Conservation (phyloP, 768 basidiomycete genomes). For the Boletus huronensis region DNA sequence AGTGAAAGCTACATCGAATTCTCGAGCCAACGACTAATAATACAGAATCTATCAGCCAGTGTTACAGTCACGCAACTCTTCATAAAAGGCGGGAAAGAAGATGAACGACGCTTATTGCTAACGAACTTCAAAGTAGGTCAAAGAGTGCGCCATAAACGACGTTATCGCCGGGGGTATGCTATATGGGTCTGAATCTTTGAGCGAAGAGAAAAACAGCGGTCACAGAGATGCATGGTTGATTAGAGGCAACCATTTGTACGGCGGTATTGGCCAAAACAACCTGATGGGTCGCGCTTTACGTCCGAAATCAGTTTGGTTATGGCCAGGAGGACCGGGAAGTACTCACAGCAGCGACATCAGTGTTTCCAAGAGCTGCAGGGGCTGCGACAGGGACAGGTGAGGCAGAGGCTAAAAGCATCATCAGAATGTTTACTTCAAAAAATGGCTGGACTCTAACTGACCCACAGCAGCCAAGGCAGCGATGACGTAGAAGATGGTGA, state of each 20-base stretch:
- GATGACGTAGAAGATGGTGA: conserved; percentile 29
- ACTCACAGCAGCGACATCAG: conserved; percentile 21
- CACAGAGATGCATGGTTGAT: background rate
- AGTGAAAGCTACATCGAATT: background rate
- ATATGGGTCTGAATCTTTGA: background rate
- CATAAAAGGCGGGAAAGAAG: background rate
- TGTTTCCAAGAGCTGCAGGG: conserved; percentile 2
- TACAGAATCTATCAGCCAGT: conserved; percentile 26
- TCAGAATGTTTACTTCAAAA: background rate
- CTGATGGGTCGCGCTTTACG: conserved; percentile 16
- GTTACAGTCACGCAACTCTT: conserved; percentile 15
- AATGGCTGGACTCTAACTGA: conserved; percentile 9
- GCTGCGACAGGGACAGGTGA: conserved; percentile 26
- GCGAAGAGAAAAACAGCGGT: background rate
- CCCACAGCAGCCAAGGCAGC: conserved; percentile 25
- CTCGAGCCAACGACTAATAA: conserved; percentile 8
- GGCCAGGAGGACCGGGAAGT: fast-evolving
- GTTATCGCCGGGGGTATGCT: conserved; percentile 1
- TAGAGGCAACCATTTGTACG: conserved; percentile 16
- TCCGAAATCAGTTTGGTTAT: background rate
- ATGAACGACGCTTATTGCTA: conserved; percentile 1
- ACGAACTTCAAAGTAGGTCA: background rate
- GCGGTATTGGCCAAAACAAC: too few species aligned
- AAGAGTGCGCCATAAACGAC: background rate
- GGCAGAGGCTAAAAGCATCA: conserved; percentile 17